A percentile compares a stretch with the other conserved stretches of the same genome.
Evolutionary conservation across 2,329 filamentous ascomycete genomes (phyloP).

Genomic region (Fusarium denticulatum): DNA sequence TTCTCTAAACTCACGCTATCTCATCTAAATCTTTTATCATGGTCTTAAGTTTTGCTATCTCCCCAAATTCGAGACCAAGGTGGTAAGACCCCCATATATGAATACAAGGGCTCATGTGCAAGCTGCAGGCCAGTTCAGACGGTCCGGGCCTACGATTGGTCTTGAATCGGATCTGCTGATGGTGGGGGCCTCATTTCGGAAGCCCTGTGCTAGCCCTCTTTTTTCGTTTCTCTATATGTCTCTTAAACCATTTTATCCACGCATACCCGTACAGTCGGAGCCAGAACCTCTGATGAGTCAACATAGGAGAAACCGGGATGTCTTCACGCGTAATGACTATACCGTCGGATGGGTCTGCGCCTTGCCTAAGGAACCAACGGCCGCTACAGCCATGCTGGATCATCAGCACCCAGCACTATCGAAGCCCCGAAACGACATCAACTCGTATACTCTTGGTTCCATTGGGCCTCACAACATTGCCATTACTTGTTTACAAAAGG

Average conservation of each 20-base stretch:
- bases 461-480: background rate
- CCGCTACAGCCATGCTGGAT: background rate
- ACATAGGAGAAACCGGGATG: too few relatives aligned
- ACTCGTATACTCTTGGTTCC: background rate
- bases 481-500: background rate
- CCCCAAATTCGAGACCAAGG: background rate
- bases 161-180: background rate
- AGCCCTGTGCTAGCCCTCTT: background rate
- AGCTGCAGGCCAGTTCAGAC: background rate
- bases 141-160: background rate
- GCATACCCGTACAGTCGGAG: rapidly evolving
- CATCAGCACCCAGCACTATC: background rate
- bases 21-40: background rate
- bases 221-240: background rate
- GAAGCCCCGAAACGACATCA: background rate
- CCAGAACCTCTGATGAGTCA: background rate
- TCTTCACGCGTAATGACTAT: background rate
- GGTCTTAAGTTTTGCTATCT: background rate
- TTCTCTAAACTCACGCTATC: rapidly evolving
- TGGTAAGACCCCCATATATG: background rate
- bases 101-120: background rate
- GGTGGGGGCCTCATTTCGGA: background rate
- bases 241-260: rapidly evolving
- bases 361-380: background rate
- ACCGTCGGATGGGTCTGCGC: background rate